A percentile compares a stretch with the other conserved stretches of the same genome.
phyloP scores from a whole-genome alignment of 1,284 basidiomycete species.

The Veloboletus limbatus region DNA sequence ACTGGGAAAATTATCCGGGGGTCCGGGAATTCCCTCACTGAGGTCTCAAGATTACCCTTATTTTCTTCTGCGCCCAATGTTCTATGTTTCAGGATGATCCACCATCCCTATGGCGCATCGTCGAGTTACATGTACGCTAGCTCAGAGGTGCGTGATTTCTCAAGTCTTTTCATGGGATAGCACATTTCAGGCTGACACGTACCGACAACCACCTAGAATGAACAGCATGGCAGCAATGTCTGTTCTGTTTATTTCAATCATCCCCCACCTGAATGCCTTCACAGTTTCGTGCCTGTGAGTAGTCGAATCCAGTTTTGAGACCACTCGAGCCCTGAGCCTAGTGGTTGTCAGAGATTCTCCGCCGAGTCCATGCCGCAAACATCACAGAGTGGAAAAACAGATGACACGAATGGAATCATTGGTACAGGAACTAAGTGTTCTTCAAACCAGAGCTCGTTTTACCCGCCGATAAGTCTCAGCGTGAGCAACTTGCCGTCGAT shows the following conservation, averaged over 20 bases:
- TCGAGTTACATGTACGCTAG: constrained; percentile 29
- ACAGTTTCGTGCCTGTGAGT: constrained; percentile 31
- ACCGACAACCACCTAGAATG: constrained; percentile 4
- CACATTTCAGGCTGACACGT: not conserved
- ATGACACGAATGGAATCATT: constrained; percentile 2
- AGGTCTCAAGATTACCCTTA: constrained; percentile 2
- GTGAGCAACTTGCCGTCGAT: constrained; percentile 12
- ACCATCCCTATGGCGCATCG: constrained; percentile 30
- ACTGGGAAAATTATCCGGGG: constrained; percentile 4
- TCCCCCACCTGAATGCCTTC: constrained; percentile 19
- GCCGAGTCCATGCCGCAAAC: constrained; percentile 18
- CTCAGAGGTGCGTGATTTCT: constrained; percentile 16
- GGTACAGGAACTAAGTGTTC: not conserved
- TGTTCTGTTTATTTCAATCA: not conserved
- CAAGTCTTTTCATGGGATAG: not conserved
- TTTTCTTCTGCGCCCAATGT: constrained; percentile 16
- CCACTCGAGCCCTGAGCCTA: not conserved
- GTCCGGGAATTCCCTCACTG: constrained; percentile 3
- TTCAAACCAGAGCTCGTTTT: constrained; percentile 10
- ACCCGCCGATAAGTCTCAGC: constrained; percentile 10
- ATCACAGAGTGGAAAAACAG: constrained; percentile 10
- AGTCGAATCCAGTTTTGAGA: not conserved
- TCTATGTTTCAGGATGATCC: constrained; percentile 27
- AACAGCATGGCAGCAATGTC: not conserved
- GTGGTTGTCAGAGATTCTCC: constrained; percentile 24